Base-by-base conservation (phyloP, 345 rosid genomes). In the Dipteronia sinensis region DNA sequence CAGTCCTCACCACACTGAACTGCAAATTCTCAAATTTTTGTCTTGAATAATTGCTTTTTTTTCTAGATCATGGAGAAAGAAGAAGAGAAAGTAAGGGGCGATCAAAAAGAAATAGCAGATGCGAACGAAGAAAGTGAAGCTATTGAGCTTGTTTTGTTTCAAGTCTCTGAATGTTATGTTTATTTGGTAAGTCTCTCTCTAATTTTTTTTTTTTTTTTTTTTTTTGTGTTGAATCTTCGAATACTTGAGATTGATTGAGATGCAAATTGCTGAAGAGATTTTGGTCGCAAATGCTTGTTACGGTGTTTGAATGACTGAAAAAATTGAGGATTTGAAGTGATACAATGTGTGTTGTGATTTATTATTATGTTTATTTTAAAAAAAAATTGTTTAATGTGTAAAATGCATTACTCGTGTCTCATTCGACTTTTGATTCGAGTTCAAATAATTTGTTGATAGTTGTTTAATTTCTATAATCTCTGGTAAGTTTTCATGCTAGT, bases 81-180 rank as follows among this genome's bases (percentile, higher is more conserved):
- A 55, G 74, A 77, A 75, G 85, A 77, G 85, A 82, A 75, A 72
- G 76, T 53, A 46, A 47, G 66, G 10, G 65, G 66, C 70, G 86
- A 78, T 80, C 77, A 49, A 23, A 56, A 56, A 62, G 86, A 81
- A 65, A 64, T 25, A 20, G 75, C 55, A 59, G 87, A 82, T 38
- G 88, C 79, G 74, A 79, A 42, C 81, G 98, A 89, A 65, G 95
- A 87, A 76, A 74, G 77, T 19, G 97, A 90, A 76, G 85, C 85
- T 13, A 68, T 92, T 47, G 99, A 96, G 89, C 86, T 96, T 70
- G 63, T 91, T 79, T 90, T 92, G 34, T 95, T 90, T 85, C 94
- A 92, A 81, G 97, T 96, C 70, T 83, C 98, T 67, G 98, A 96
- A 86, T 94, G 97, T 82, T 95, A 95, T 78, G 98, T 93, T 79